A percentile compares a stretch with the other conserved stretches of the same genome.
Conservation (phyloP, 2,329 filamentous ascomycete genomes). For the Cladosporium sp. region DNA sequence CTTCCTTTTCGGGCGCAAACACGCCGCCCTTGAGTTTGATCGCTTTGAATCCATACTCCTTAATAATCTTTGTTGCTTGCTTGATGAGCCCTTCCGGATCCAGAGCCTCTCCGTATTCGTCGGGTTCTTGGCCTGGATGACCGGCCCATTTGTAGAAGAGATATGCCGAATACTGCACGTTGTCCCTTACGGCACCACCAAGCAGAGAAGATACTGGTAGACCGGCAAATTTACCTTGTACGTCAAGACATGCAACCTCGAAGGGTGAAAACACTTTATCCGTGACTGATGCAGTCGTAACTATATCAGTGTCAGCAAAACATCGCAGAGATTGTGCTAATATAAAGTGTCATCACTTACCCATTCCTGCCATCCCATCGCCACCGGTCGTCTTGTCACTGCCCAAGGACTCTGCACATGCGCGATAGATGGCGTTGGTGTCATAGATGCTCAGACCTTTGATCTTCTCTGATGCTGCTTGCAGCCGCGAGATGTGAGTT, state of each 20-base stretch:
- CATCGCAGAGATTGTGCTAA: no score
- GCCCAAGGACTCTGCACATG: not conserved
- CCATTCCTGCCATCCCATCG: conserved; percentile 7
- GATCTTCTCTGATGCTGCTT: not conserved
- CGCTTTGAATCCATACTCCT: conserved; percentile 9
- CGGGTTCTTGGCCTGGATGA: conserved; percentile 1
- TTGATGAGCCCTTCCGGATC: conserved; percentile 7
- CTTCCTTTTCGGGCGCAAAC: conserved; percentile 5
- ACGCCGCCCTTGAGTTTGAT: conserved; percentile 12
- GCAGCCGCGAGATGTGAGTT: conserved; percentile 6
- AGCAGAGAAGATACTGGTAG: conserved; percentile 6
- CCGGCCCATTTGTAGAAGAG: conserved; percentile 11
- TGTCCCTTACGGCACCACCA: conserved; percentile 2
- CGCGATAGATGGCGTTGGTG: not conserved
- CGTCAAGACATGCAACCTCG: conserved; percentile 2
- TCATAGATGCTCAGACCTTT: not conserved
- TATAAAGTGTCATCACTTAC: no score
- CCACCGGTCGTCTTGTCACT: conserved; percentile 1
- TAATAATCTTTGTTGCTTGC: conserved; percentile 8
- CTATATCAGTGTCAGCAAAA: not conserved
- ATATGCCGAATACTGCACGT: conserved; percentile 10
- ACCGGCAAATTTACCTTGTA: not conserved
- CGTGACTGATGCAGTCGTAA: conserved; percentile 2
- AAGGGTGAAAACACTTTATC: conserved; percentile 8
- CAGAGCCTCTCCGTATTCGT: conserved; percentile 5